Evolutionary conservation across 108 stramenopile species (phyloP).

Genomic region (Fistulifera solaris): DNA sequence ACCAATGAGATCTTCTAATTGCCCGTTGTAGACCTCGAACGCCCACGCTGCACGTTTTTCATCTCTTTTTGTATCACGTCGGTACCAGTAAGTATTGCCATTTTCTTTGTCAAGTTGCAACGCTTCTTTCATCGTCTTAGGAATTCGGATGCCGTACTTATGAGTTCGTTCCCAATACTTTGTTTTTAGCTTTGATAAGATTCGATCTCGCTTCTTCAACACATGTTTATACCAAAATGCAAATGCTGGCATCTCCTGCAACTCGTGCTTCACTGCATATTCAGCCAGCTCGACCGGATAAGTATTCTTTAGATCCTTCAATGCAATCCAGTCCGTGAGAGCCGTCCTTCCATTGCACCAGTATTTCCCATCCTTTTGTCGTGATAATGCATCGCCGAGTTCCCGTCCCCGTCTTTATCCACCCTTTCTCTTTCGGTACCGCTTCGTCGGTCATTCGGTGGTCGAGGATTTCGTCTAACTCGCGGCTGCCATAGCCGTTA

Average conservation of each 20-base stretch:
- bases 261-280: slow-evolving; percentile 8
- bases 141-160: slow-evolving; percentile 48
- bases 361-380: slow-evolving; percentile 42
- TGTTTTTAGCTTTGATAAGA: slow-evolving; percentile 10
- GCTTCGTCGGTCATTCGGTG: slow-evolving; percentile 16
- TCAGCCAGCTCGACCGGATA: slow-evolving; percentile 20
- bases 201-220: slow-evolving; percentile 15
- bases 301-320: slow-evolving; percentile 17
- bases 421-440: slow-evolving; percentile 6
- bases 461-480: slow-evolving; percentile 22
- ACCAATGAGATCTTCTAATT: neutral
- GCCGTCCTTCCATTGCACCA: slow-evolving; percentile 32
- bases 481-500: slow-evolving; percentile 2
- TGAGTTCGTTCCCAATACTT: slow-evolving; percentile 10
- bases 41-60: neutral
- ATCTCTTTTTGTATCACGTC: slow-evolving; percentile 29
- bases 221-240: slow-evolving; percentile 37
- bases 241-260: slow-evolving; percentile 14
- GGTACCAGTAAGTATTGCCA: slow-evolving; percentile 19
- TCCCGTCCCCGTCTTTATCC: neutral
- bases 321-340: slow-evolving; percentile 2
- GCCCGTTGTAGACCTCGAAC: neutral
- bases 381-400: slow-evolving; percentile 9
- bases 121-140: slow-evolving; percentile 30
- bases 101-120: slow-evolving; percentile 11